Evolutionary conservation across 2,329 filamentous ascomycete genomes (phyloP), one percentile per base, ranked within the genome.

Genomic region (Neofusicoccum umdonicola): DNA sequence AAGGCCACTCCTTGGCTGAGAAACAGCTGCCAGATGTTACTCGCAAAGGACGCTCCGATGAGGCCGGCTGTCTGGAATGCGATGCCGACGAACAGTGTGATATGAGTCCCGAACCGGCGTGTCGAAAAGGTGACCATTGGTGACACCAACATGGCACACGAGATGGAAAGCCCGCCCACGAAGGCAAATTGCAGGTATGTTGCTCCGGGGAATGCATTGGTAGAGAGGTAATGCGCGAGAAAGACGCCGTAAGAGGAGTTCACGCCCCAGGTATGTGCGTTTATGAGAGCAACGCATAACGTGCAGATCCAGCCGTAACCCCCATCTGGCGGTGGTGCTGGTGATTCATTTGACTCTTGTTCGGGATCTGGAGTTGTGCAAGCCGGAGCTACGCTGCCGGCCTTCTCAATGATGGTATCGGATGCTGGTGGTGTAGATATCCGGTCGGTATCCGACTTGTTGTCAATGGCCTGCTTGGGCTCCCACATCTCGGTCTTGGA

Each of bases 291-390:
- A n/a, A 73, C 66, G 15, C 70, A 70, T 15, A 61, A 58, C n/a
- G 72, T 71, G 63, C 69, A 68, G 2, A 77, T 67, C 76, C 75
- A 78, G 60, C 74, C 76, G 62, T 78, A 77, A 4, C 76, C 75
- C 12, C 76, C 76, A 64, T 78, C 72, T 48, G 45, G 45, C 45
- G 45, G 45, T 48, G 45, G 17, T 48, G 27, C 6, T 27, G n/a
- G 45, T 48, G 17, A 22, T 31, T 48, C 7, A 1, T 27, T 17
- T 48, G 45, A 48, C 45, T 48, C 8, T 22, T 8, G 7, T 13
- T 27, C 45, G 19, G 45, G 45, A 22, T 22, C 45, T 31, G 45
- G 8, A 48, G 27, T 13, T 22, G 45, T 27, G 45, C 17, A 22
- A 22, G 45, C 45, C 45, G 45, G 45, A 9, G 19, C 45, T 19